phyloP scores from a whole-genome alignment of 2,329 filamentous ascomycete species.

The Colletotrichum cordylinicola region DNA sequence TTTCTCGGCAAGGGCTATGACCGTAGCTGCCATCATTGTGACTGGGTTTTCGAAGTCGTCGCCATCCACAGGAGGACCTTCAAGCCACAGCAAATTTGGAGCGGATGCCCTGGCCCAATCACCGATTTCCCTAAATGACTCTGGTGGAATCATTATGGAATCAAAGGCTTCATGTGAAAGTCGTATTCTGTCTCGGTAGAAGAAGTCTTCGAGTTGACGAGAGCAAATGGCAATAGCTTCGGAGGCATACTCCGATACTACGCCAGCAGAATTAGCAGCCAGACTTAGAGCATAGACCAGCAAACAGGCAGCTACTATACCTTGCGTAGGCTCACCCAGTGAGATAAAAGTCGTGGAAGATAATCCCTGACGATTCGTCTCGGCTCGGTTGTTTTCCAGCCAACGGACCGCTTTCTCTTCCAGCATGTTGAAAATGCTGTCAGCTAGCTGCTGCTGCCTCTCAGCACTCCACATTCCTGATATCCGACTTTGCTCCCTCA shows the following conservation, averaged over 20 bases:
- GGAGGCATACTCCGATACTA: neutral
- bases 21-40: constrained; percentile 5
- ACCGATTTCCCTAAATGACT: neutral
- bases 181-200: neutral
- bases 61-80: neutral
- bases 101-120: neutral
- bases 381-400: neutral
- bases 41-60: constrained; percentile 9
- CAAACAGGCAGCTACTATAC: neutral
- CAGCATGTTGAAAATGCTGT: neutral
- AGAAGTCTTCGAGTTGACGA: neutral
- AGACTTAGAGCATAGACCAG: no score
- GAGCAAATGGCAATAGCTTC: neutral
- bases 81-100: constrained; percentile 11
- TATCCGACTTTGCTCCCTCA: neutral
- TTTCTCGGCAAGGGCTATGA: neutral
- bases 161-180: neutral
- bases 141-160: neutral
- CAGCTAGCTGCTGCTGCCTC: neutral
- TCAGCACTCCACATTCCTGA: neutral
- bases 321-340: neutral
- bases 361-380: no score
- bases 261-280: neutral
- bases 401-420: neutral
- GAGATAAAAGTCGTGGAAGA: no score